phyloP scores from a whole-genome alignment of 192 early-diverging fungal genomes.

The Umbelopsis vinacea region DNA sequence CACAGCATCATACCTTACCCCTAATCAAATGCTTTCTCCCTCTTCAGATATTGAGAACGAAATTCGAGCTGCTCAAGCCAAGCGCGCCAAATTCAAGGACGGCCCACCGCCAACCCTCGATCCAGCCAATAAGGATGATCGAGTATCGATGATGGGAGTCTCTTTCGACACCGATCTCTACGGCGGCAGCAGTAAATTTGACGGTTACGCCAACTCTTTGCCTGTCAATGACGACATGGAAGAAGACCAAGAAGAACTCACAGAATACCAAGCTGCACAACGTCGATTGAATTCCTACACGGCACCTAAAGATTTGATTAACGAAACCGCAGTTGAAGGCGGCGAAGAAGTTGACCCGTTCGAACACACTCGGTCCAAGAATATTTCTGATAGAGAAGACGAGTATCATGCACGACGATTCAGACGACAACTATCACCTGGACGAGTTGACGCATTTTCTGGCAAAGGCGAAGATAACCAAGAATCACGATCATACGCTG shows the following conservation, averaged over 20 bases:
- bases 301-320: slow-evolving; percentile 77
- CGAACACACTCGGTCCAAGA: slow-evolving; percentile 55
- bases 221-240: slow-evolving; percentile 61
- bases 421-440: slow-evolving; percentile 81
- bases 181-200: slow-evolving; percentile 66
- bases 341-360: slow-evolving; percentile 66
- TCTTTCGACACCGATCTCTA: slow-evolving; percentile 79
- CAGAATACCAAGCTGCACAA: slow-evolving; percentile 46
- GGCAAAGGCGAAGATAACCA: slow-evolving; percentile 36
- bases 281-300: slow-evolving; percentile 72
- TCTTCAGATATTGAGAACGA: slow-evolving; percentile 54
- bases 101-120: slow-evolving; percentile 21
- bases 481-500: slow-evolving; percentile 74
- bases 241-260: slow-evolving; percentile 49
- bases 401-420: slow-evolving; percentile 86
- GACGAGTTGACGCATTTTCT: slow-evolving; percentile 79
- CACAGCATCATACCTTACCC: too few relatives aligned
- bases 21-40: neutral
- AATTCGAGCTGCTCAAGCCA: slow-evolving; percentile 54
- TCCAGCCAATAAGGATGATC: slow-evolving; percentile 42
- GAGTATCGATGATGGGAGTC: slow-evolving; percentile 45
- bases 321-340: slow-evolving; percentile 64
- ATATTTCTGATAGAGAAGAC: slow-evolving; percentile 84
- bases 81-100: slow-evolving; percentile 37
- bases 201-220: slow-evolving; percentile 71